phyloP scores from a whole-genome alignment of 768 basidiomycete species.

The Mycena venus region DNA sequence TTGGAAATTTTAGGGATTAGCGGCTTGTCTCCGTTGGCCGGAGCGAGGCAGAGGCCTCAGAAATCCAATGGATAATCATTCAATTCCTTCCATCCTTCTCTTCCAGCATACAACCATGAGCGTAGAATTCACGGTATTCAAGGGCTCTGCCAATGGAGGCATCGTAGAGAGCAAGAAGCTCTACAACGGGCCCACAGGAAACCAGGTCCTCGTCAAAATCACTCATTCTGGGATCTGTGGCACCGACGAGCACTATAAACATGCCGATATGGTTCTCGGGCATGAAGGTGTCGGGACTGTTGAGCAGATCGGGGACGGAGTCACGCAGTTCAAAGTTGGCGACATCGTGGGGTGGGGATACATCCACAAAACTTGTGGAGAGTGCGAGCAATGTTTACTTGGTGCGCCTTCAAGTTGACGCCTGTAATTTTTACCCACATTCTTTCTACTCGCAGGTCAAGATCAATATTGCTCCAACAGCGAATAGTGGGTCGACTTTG shows the following conservation, averaged over 20 bases:
- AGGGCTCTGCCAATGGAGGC: conserved; percentile 38
- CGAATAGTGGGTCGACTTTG: conserved; percentile 43
- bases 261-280: conserved; percentile 45
- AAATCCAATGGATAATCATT: not conserved
- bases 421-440: not conserved
- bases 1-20: too few relatives aligned
- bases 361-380: conserved; percentile 47
- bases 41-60: too few relatives aligned
- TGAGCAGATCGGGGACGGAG: conserved; percentile 13
- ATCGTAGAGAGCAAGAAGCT: conserved; percentile 27
- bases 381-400: conserved; percentile 48
- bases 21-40: too few relatives aligned
- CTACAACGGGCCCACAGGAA: conserved; percentile 32
- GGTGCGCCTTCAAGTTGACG: conserved; percentile 26
- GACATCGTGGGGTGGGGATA: conserved; percentile 30
- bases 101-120: not conserved
- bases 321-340: conserved; percentile 19
- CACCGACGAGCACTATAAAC: conserved; percentile 52
- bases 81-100: not conserved
- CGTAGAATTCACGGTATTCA: conserved; percentile 43
- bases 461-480: conserved; percentile 20
- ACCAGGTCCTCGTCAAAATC: conserved; percentile 28
- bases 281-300: conserved; percentile 42
- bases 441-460: not conserved
- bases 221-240: conserved; percentile 48